Conservation (phyloP, 768 basidiomycete species). For the Agaricus bisporus region DNA sequence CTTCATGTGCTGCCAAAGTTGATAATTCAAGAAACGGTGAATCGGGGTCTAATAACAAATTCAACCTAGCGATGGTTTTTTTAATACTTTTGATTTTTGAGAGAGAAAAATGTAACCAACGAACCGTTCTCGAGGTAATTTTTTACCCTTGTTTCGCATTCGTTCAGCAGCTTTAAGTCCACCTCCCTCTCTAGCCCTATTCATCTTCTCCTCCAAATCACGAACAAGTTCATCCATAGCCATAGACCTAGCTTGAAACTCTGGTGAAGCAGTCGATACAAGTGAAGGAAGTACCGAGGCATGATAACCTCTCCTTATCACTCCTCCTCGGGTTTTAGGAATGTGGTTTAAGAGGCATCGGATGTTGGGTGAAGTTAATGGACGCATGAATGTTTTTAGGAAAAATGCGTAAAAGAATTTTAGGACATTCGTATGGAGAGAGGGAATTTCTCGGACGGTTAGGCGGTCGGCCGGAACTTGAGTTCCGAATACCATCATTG, state of each 20-base stretch:
- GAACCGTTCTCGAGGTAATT: constrained; percentile 78
- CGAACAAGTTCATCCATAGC: constrained; percentile 67
- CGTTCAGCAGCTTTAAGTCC: constrained; percentile 68
- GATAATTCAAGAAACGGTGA: constrained; percentile 90
- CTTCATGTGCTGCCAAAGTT: constrained; percentile 78
- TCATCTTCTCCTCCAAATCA: constrained; percentile 55
- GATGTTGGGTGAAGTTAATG: not conserved
- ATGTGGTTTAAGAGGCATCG: not conserved
- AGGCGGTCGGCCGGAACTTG: constrained; percentile 30
- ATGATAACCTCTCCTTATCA: constrained; percentile 41
- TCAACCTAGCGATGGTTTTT: no score
- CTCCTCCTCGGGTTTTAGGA: not conserved
- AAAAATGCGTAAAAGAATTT: not conserved
- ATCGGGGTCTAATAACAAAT: constrained; percentile 72
- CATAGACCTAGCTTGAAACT: constrained; percentile 60
- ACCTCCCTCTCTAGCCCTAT: constrained; percentile 62
- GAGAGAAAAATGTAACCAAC: not conserved
- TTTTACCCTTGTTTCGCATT: constrained; percentile 76
- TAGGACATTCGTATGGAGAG: not conserved
- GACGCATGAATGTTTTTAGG: constrained; percentile 12
- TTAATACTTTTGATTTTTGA: no score
- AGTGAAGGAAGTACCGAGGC: constrained; percentile 68
- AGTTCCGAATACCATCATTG: not conserved
- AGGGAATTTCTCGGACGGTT: not conserved
- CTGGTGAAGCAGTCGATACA: constrained; percentile 61